Conservation (phyloP, 495 filamentous ascomycete genomes). For the Aspergillus ellipticus region DNA sequence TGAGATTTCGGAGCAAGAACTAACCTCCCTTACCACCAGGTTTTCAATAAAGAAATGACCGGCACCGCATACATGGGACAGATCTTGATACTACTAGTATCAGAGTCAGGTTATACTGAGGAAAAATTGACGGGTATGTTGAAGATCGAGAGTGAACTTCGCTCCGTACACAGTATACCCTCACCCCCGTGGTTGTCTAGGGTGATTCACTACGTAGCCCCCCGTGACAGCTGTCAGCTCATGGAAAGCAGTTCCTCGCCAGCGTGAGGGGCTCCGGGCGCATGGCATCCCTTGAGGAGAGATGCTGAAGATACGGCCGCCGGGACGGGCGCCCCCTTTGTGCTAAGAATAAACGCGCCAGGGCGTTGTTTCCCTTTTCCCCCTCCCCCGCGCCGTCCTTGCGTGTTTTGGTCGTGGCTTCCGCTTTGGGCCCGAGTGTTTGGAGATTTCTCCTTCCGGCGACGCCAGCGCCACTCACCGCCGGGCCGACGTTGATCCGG, state of each 20-base stretch:
- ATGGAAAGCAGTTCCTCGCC: not conserved
- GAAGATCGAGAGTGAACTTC: not conserved
- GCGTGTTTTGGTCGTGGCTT: constrained; percentile 23
- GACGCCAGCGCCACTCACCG: not conserved
- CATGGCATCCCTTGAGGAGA: not conserved
- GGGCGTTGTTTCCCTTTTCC: not conserved
- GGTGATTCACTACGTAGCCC: not conserved
- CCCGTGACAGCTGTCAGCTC: not conserved
- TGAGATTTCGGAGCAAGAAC: too few species aligned
- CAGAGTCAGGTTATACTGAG: not conserved
- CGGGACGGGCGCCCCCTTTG: not conserved
- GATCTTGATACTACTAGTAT: not conserved
- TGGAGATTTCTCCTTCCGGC: constrained; percentile 22
- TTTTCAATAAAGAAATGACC: too few species aligned
- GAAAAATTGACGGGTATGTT: not conserved
- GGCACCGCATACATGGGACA: not conserved
- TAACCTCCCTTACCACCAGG: too few species aligned
- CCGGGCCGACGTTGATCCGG: constrained; percentile 18
- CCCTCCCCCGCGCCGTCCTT: constrained; percentile 13
- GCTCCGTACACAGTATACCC: not conserved
- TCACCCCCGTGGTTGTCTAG: not conserved
- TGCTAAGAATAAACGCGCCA: constrained; percentile 10
- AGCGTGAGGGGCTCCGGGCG: not conserved
- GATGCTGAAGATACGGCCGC: not conserved
- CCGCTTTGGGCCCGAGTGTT: constrained; percentile 23